Conservation (phyloP, 768 basidiomycete species). For the Kwoniella europaea region DNA sequence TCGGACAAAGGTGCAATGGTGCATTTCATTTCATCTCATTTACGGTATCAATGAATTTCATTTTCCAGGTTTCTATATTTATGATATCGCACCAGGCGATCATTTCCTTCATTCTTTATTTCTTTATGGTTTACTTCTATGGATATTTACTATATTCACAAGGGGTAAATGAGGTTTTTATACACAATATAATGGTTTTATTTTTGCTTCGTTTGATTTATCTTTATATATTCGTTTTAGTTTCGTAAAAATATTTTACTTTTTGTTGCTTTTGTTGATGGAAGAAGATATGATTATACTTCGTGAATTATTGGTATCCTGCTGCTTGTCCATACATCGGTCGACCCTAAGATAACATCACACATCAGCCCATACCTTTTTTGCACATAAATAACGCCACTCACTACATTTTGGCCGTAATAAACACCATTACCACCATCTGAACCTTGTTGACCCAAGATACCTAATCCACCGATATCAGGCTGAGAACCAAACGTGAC, state of each 20-base stretch:
- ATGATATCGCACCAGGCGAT: conserved; percentile 8
- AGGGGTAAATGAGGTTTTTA: background rate
- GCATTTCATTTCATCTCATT: background rate
- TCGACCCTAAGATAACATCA: background rate
- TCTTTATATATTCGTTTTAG: too few relatives aligned
- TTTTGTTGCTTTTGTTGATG: too few relatives aligned
- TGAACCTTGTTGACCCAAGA: conserved; percentile 31
- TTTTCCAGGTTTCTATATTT: background rate
- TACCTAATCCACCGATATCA: conserved; percentile 55
- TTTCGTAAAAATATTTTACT: too few relatives aligned
- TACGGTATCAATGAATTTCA: background rate
- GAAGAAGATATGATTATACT: background rate
- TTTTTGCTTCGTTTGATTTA: background rate
- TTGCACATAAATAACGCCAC: background rate
- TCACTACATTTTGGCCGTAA: conserved; percentile 20
- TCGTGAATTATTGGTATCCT: conserved; percentile 17
- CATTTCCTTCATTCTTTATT: background rate
- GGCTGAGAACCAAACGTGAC: conserved; percentile 53
- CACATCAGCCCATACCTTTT: background rate
- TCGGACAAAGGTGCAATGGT: too few relatives aligned
- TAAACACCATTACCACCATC: conserved; percentile 11
- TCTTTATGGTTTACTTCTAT: too few relatives aligned
- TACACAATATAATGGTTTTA: conserved; percentile 3
- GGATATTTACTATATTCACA: background rate
- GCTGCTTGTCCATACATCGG: conserved; percentile 21